These are phyloP conservation scores for Cicer yamashitae DNA, from an alignment of 306 rosid genomes.

Conservation along the genomic window DNA sequence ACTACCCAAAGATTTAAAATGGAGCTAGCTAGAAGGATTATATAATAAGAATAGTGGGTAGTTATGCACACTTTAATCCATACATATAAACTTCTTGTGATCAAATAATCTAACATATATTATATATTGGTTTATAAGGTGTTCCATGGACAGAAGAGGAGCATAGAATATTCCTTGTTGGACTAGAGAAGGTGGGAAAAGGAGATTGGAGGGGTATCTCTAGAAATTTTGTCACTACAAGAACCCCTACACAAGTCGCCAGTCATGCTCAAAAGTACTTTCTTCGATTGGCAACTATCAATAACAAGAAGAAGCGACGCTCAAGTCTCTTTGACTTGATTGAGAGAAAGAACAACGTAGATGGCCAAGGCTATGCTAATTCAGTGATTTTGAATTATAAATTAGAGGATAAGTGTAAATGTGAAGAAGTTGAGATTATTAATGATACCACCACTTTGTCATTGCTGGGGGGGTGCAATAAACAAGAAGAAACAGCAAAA, in stretches of 20 bases:
- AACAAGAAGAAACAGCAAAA: constrained; percentile 40
- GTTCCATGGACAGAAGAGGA: constrained; percentile 97
- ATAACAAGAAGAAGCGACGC: constrained; percentile 70
- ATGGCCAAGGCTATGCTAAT: not conserved
- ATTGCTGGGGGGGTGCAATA: constrained; percentile 38
- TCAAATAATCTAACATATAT: not conserved
- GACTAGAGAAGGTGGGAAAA: constrained; percentile 85
- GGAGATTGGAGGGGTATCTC: constrained; percentile 98
- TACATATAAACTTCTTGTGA: too few species aligned
- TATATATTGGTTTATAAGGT: constrained; percentile 42
- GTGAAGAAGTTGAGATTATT: constrained; percentile 42
- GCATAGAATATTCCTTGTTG: constrained; percentile 76
- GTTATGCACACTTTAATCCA: too few species aligned
- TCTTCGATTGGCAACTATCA: constrained; percentile 60
- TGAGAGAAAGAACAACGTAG: constrained; percentile 49
- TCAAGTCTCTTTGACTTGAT: constrained; percentile 89
- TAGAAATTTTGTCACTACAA: constrained; percentile 71
- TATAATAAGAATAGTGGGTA: too few species aligned
- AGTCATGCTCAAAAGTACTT: constrained; percentile 97
- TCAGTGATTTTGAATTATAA: not conserved
- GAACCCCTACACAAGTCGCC: constrained; percentile 96
- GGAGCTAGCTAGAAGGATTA: too few species aligned
- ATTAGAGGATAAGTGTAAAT: constrained; percentile 25
- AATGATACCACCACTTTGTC: constrained; percentile 42
- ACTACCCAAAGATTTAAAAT: too few species aligned